These are phyloP conservation scores for Citrus glauca DNA, from an alignment of 345 rosid species.

Conservation along the genomic window DNA sequence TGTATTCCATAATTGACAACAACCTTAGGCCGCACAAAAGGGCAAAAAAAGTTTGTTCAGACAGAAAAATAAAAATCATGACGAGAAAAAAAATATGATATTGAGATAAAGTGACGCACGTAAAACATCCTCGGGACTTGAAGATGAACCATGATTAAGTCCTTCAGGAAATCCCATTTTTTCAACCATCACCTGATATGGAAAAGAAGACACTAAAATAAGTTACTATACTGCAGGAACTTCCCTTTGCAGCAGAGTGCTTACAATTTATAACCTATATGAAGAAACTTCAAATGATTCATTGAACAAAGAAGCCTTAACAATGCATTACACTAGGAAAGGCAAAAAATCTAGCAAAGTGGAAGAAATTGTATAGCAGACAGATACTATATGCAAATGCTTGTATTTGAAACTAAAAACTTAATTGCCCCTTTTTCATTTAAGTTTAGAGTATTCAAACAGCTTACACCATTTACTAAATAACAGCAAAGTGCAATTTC, in stretches of 20 bases:
- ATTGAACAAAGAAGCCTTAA: slow-evolving; percentile 1
- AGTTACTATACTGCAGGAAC: not conserved
- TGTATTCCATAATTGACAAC: slow-evolving; percentile 63
- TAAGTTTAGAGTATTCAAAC: not conserved
- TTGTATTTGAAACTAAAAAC: not conserved
- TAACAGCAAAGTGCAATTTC: not conserved
- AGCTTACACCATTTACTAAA: not conserved
- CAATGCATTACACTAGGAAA: not conserved
- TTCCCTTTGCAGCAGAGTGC: not conserved
- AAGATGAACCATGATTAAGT: slow-evolving; percentile 31
- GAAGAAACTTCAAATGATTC: not conserved
- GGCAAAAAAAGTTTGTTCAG: not conserved
- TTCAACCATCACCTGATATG: slow-evolving; percentile 82
- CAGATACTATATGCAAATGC: not conserved
- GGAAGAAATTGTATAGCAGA: not conserved
- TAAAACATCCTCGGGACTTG: slow-evolving; percentile 35
- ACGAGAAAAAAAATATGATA: not conserved
- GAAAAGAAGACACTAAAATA: not conserved
- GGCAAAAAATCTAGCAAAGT: not conserved
- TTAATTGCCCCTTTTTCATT: not conserved
- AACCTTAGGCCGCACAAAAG: slow-evolving; percentile 36
- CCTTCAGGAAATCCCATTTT: slow-evolving; percentile 87
- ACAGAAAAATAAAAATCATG: not conserved
- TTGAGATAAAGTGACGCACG: slow-evolving; percentile 36
- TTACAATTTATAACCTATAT: not conserved